Evolutionary conservation across 2,329 filamentous ascomycete species (phyloP).

Genomic region (Colletotrichum australisinense): DNA sequence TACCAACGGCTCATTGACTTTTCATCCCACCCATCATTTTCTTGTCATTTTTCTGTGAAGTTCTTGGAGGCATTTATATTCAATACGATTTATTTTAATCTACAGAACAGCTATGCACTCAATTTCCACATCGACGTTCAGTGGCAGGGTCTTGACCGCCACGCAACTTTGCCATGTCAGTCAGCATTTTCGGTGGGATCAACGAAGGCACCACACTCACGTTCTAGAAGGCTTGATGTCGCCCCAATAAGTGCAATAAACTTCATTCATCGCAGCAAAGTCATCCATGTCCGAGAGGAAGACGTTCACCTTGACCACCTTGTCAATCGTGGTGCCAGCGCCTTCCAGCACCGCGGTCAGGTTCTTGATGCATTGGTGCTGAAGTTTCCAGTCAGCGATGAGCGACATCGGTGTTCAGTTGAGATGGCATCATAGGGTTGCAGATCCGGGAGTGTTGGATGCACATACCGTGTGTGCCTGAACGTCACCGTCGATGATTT

Average conservation of each 20-base stretch:
- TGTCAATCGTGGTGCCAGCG: conserved; percentile 72
- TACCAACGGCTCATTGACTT: too few species aligned
- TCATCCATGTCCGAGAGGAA: conserved; percentile 80
- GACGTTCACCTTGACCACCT: conserved; percentile 79
- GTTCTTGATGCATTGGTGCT: conserved; percentile 76
- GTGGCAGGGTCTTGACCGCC: conserved; percentile 47
- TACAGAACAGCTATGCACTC: conserved; percentile 47
- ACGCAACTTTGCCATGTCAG: conserved; percentile 42
- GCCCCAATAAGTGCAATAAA: conserved; percentile 77
- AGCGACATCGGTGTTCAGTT: neutral
- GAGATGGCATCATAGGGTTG: neutral
- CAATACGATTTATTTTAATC: neutral
- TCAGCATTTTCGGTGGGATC: neutral
- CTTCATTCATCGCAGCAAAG: conserved; percentile 80
- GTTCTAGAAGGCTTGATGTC: conserved; percentile 58
- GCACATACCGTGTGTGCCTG: conserved; percentile 68
- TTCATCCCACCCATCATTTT: too few species aligned
- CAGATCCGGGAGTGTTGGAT: neutral
- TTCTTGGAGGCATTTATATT: too few species aligned
- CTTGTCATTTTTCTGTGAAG: too few species aligned
- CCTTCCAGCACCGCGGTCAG: conserved; percentile 76
- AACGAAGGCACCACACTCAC: conserved; percentile 41
- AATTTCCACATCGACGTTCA: conserved; percentile 48
- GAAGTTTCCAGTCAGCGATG: conserved; percentile 6
- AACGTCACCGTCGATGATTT: conserved; percentile 72